These are phyloP conservation scores for Phoma herbarum DNA, from an alignment of 2,329 filamentous ascomycete genomes.

Conservation along the genomic window DNA sequence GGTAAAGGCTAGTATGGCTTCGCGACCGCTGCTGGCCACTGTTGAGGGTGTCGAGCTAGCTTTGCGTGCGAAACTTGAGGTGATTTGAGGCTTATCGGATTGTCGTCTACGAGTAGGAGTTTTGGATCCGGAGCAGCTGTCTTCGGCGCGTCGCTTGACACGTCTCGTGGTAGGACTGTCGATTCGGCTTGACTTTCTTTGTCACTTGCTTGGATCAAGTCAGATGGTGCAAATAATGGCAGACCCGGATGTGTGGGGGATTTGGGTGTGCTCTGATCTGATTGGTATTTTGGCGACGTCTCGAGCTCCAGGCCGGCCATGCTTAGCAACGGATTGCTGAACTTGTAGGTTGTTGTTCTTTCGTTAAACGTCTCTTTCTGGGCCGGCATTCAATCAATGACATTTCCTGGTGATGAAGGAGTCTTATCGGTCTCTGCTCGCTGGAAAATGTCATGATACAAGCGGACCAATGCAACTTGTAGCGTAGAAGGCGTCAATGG, in stretches of 20 bases:
- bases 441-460: neutral
- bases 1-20: neutral
- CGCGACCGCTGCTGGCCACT: neutral
- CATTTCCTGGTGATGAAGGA: neutral
- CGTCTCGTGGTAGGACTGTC: neutral
- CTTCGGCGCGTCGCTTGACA: too few relatives aligned
- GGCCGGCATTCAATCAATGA: neutral
- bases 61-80: neutral
- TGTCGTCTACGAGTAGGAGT: neutral
- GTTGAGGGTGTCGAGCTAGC: neutral
- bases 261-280: too few relatives aligned
- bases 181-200: neutral
- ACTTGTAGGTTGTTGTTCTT: neutral
- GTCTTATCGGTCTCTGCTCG: neutral
- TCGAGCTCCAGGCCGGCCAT: neutral
- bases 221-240: too few relatives aligned
- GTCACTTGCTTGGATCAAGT: neutral
- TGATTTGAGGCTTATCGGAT: neutral
- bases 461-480: neutral
- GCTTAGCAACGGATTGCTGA: neutral
- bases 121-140: neutral
- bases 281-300: too few relatives aligned
- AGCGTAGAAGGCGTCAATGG: neutral
- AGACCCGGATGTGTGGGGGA: too few relatives aligned
- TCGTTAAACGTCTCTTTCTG: neutral